These are phyloP conservation scores for Candida ponderosae DNA, from an alignment of 805 yeast genomes.

Conservation along the genomic window DNA sequence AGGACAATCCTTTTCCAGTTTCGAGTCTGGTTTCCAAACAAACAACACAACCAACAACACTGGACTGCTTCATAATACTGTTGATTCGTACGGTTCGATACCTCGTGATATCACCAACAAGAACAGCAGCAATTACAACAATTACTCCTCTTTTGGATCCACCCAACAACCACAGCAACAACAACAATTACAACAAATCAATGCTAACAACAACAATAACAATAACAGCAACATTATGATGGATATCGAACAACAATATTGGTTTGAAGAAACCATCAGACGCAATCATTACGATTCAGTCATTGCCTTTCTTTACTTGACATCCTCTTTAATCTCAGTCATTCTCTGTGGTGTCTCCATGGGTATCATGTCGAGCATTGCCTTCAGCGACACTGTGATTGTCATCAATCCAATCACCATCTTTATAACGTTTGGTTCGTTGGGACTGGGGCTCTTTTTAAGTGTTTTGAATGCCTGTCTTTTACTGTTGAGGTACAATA, in stretches of 20 bases:
- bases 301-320: conserved; percentile 34
- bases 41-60: too few species aligned
- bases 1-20: too few species aligned
- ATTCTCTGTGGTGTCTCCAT: conserved; percentile 35
- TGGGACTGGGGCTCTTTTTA: conserved; percentile 33
- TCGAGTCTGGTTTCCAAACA: too few species aligned
- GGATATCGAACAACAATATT: conserved; percentile 1
- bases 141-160: neutral
- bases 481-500: conserved; percentile 29
- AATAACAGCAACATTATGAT: too few species aligned
- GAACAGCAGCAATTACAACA: too few species aligned
- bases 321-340: conserved; percentile 31
- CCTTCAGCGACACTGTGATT: conserved; percentile 12
- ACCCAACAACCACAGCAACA: neutral
- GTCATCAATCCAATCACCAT: conserved; percentile 18
- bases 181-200: neutral
- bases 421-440: conserved; percentile 30
- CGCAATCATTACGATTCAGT: conserved; percentile 31
- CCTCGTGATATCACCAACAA: too few species aligned
- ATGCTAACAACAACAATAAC: neutral
- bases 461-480: conserved; percentile 36
- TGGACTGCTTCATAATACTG: too few species aligned
- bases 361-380: conserved; percentile 31
- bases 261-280: conserved; percentile 4
- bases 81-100: too few species aligned